Base-by-base conservation (phyloP, 2,329 filamentous ascomycete genomes). In the Pyrenophora seminiperda region DNA sequence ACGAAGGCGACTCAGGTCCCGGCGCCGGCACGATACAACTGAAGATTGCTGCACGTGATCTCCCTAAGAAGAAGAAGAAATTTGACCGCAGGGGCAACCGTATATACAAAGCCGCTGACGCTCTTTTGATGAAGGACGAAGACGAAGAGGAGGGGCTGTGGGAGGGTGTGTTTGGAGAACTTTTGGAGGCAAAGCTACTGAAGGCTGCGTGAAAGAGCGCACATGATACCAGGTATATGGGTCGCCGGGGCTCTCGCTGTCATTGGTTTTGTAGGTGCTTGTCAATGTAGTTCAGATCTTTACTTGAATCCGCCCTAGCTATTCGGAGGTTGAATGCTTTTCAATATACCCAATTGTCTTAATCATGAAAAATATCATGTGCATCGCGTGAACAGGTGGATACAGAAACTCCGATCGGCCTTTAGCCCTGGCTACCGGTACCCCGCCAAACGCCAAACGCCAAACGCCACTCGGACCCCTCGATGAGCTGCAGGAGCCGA, bases 71-170 rank as follows among this genome's bases (percentile, higher is more conserved):
- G 45, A 68, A 85, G 55, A 86, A 82, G 62, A 70, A 74, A 14
- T 85, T 85, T 57, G 85, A 93, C 59, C 79, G 84, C 31, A 86
- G 88, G 0, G 91, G 90, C 0, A 79, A 88, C 54, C 81, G 90
- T 7, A 73, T 90, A 7, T 96, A 93, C 61, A 85, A 82, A 54
- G 89, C 86, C 50, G 82, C 83, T 9, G 66, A 67, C 6, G 81
- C 56, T 7, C 63, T 70, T 29, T 54, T 55, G 17, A 57, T 70
- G 59, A 54, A 50, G 13, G 61, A 60, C 4, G 66, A 64, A 5
- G 65, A 63, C 4, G 63, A 63, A 29, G 64, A 70, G 6, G 59
- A 62, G 18, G 58, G 61, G 3, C 19, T 66, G 6, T 65, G 62
- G 61, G 62, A 67, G 33, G 59, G 62, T 2, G 53, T 49, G 14